Conservation (phyloP, 1,284 basidiomycete species). For the Hortiboletus rubellus region DNA sequence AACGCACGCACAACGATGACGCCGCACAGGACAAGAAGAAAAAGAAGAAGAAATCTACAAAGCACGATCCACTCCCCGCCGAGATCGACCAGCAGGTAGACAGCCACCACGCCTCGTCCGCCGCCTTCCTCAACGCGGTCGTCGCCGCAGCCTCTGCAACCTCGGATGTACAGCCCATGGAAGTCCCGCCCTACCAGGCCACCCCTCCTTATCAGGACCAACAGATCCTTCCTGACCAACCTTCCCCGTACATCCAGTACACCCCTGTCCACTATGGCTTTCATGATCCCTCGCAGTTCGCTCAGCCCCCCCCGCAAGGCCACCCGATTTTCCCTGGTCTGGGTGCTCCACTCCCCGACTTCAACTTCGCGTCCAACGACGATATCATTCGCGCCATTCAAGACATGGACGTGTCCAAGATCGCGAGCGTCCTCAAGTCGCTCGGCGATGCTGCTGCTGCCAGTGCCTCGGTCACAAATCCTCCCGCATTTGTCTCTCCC, state of each 20-base stretch:
- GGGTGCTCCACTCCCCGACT: conserved; percentile 42
- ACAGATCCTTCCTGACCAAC: conserved; percentile 28
- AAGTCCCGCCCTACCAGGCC: conserved; percentile 26
- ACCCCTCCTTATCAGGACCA: conserved; percentile 33
- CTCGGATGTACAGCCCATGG: conserved; percentile 32
- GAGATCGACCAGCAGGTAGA: conserved; percentile 29
- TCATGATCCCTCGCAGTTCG: conserved; percentile 33
- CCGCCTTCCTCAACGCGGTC: conserved; percentile 63
- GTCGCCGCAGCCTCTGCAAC: conserved; percentile 53
- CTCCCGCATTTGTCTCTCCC: conserved; percentile 37
- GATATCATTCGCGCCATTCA: conserved; percentile 70
- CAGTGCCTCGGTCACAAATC: conserved; percentile 37
- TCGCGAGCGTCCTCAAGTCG: conserved; percentile 62
- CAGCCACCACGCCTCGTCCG: conserved; percentile 41
- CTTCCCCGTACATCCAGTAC: conserved; percentile 32
- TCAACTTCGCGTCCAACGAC: conserved; percentile 63
- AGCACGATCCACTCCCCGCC: conserved; percentile 20
- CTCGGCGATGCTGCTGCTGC: conserved; percentile 56
- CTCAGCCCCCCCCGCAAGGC: conserved; percentile 27
- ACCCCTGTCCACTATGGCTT: conserved; percentile 30
- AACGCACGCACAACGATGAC: conserved; percentile 27
- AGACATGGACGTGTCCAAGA: conserved; percentile 67
- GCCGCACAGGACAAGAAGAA: conserved; percentile 25
- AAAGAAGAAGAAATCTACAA: conserved; percentile 18
- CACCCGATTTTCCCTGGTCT: conserved; percentile 36